These are phyloP conservation scores for Sanguinoderma infundibulare DNA, from an alignment of 1,284 basidiomycete genomes.

Conservation along the genomic window DNA sequence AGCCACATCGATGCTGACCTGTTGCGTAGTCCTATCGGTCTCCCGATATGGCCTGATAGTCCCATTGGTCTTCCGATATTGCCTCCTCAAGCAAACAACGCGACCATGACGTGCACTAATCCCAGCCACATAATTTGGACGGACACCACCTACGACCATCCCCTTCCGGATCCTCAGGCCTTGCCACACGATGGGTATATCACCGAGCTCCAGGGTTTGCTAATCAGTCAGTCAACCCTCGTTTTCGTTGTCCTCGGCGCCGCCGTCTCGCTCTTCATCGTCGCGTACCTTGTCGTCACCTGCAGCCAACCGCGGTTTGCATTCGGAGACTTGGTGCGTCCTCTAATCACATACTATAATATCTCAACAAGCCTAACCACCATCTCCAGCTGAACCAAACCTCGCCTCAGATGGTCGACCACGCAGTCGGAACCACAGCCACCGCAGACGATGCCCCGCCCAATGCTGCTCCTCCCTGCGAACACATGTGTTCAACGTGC, in stretches of 20 bases:
- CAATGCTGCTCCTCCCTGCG: background rate
- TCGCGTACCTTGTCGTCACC: background rate
- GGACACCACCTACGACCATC: too few species aligned
- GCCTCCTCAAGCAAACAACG: background rate
- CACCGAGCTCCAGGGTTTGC: background rate
- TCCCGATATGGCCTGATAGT: background rate
- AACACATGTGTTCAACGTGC: background rate
- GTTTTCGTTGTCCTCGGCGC: background rate
- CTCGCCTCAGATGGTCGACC: background rate
- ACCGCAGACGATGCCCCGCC: background rate
- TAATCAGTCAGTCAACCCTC: background rate
- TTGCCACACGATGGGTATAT: background rate
- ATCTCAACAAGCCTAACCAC: too few species aligned
- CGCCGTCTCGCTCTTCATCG: background rate
- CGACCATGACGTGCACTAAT: too few species aligned
- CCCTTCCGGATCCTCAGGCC: background rate
- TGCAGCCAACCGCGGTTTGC: background rate
- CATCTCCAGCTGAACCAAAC: background rate
- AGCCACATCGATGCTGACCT: background rate
- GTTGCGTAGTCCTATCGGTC: background rate
- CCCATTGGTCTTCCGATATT: background rate
- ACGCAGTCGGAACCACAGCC: background rate
- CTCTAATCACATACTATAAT: too few species aligned
- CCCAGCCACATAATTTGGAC: too few species aligned
- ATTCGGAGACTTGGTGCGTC: too few species aligned